These are phyloP conservation scores for Eleusine coracana DNA, from an alignment of 176 grass and related monocot genomes.

Conservation along the genomic window DNA sequence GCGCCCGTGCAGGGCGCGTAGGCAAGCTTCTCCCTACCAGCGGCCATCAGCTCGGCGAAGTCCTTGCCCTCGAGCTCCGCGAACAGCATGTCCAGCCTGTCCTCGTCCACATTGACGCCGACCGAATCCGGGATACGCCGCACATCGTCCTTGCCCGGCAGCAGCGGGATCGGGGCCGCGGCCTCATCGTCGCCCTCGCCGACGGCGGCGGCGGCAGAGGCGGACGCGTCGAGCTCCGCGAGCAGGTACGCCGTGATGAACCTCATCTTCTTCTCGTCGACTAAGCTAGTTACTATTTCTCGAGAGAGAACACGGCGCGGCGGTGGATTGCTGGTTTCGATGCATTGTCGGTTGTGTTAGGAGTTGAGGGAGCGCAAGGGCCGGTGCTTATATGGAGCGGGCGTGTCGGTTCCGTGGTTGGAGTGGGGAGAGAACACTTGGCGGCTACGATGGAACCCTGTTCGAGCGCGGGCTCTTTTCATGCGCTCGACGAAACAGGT, in stretches of 20 bases:
- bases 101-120: conserved; percentile 11
- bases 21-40: conserved; percentile 17
- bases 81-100: conserved; percentile 25
- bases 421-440: neutral
- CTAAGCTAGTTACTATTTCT: neutral
- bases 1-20: neutral
- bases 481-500: neutral
- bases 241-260: conserved; percentile 36
- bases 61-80: conserved; percentile 17
- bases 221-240: conserved; percentile 10
- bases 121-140: conserved; percentile 8
- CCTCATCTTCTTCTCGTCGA: conserved; percentile 1
- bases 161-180: neutral
- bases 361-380: neutral
- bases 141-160: conserved; percentile 31
- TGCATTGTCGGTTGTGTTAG: too few relatives aligned
- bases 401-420: neutral
- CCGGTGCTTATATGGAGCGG: neutral
- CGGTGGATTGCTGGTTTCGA: neutral
- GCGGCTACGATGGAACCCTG: neutral
- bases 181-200: neutral
- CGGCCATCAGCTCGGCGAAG: conserved; percentile 14
- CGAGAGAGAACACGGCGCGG: too few relatives aligned
- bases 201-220: neutral
- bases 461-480: neutral